A percentile compares a stretch with the other conserved stretches of the same genome.
Evolutionary conservation across 2,329 filamentous ascomycete species (phyloP).

Genomic region (Fusarium duplospermum): DNA sequence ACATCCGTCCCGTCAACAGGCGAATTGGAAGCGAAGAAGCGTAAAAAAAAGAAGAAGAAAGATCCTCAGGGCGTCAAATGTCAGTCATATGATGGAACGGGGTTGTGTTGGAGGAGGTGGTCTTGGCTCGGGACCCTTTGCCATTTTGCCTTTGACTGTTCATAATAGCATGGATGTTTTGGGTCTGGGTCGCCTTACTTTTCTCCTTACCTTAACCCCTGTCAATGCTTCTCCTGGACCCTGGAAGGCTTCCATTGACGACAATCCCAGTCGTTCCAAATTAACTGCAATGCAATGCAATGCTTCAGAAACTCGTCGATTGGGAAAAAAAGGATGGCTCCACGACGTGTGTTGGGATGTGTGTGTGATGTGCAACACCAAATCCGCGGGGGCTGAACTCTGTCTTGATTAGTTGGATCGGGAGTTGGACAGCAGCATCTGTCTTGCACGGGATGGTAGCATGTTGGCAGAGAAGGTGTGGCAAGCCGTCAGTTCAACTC

Average conservation of each 20-base stretch:
- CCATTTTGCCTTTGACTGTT: background rate
- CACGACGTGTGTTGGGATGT: background rate
- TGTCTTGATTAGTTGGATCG: slow-evolving; percentile 38
- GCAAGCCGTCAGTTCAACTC: slow-evolving; percentile 2
- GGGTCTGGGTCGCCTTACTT: slow-evolving; percentile 11
- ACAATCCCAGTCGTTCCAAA: background rate
- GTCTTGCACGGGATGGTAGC: background rate
- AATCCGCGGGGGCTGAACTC: slow-evolving; percentile 35
- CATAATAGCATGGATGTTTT: background rate
- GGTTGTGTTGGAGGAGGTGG: background rate
- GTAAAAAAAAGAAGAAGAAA: slow-evolving; percentile 5
- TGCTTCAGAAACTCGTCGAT: background rate
- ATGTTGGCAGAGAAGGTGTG: slow-evolving; percentile 9
- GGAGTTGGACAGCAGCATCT: slow-evolving; percentile 32
- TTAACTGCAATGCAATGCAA: slow-evolving; percentile 8
- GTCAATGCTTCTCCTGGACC: background rate
- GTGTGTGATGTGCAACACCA: slow-evolving; percentile 1
- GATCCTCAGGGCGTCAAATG: slow-evolving; percentile 19
- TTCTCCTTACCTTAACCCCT: background rate
- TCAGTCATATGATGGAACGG: slow-evolving; percentile 33
- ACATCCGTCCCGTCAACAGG: slow-evolving; percentile 18
- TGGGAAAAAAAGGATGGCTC: background rate
- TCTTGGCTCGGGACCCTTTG: slow-evolving; percentile 4
- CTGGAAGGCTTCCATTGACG: background rate
- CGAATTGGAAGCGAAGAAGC: background rate